Conservation (phyloP, 2,329 filamentous ascomycete species). For the Arthrobotrys entomopaga region DNA sequence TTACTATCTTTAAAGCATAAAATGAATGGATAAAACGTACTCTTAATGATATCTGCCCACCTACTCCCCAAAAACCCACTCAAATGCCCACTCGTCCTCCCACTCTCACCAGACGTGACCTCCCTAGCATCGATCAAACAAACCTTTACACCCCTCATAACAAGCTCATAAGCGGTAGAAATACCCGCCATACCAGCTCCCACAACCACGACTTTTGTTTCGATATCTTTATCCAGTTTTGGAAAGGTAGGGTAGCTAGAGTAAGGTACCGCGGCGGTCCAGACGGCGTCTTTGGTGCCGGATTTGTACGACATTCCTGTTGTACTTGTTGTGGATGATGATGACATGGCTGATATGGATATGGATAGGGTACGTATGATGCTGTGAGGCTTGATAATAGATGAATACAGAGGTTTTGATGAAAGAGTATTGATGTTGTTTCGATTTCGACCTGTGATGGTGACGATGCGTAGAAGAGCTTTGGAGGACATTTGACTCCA, state of each 20-base stretch:
- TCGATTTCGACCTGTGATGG: too few relatives aligned
- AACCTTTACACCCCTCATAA: conserved; percentile 66
- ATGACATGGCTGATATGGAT: conserved; percentile 10
- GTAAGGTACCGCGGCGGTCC: conserved; percentile 67
- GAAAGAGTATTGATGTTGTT: too few relatives aligned
- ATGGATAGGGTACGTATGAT: too few relatives aligned
- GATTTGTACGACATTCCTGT: conserved; percentile 63
- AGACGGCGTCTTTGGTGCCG: conserved; percentile 67
- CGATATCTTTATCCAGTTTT: conserved; percentile 63
- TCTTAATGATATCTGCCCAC: conserved; percentile 66
- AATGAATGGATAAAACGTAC: conserved; percentile 8
- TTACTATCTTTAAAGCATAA: too few relatives aligned
- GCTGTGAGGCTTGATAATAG: too few relatives aligned
- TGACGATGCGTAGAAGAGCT: too few relatives aligned
- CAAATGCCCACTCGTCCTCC: conserved; percentile 68
- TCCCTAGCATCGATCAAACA: conserved; percentile 68
- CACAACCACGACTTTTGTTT: conserved; percentile 67
- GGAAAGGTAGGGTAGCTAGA: conserved; percentile 64
- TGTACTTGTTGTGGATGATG: neutral
- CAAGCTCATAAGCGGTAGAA: conserved; percentile 67
- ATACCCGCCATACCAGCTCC: conserved; percentile 68
- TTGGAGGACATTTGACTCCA: too few relatives aligned
- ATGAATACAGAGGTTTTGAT: too few relatives aligned
- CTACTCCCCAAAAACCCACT: conserved; percentile 68
- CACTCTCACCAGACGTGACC: conserved; percentile 68